phyloP scores from a whole-genome alignment of 2,329 filamentous ascomycete genomes.

The Alternaria conjuncta region DNA sequence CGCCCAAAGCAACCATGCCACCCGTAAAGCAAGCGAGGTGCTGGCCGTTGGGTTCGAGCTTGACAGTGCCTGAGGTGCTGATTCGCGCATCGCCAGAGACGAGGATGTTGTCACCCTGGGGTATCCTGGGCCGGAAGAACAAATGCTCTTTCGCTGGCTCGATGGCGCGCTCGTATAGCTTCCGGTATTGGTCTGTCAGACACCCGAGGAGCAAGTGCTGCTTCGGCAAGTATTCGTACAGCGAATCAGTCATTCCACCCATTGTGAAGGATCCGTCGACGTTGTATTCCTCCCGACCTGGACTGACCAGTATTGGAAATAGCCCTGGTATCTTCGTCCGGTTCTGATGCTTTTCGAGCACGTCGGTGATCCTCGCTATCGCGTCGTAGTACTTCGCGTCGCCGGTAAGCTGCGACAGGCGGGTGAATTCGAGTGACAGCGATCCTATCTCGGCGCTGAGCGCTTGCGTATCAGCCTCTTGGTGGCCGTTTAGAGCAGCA shows the following conservation, averaged over 20 bases:
- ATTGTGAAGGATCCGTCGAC: constrained; percentile 55
- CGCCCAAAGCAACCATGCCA: constrained; percentile 62
- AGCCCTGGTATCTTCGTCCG: constrained; percentile 45
- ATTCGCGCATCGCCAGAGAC: constrained; percentile 66
- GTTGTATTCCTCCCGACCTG: constrained; percentile 36
- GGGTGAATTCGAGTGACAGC: constrained; percentile 49
- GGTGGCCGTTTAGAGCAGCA: constrained; percentile 36
- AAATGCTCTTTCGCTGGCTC: constrained; percentile 74
- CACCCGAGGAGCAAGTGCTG: constrained; percentile 80
- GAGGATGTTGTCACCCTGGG: constrained; percentile 71
- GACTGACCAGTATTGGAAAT: constrained; percentile 46
- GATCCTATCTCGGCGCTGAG: constrained; percentile 49
- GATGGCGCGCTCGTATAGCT: constrained; percentile 72
- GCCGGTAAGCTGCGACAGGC: constrained; percentile 47
- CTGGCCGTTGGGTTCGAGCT: constrained; percentile 53
- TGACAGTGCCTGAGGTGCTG: constrained; percentile 53
- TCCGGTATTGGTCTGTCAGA: constrained; percentile 71
- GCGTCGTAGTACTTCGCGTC: constrained; percentile 50
- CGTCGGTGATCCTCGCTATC: constrained; percentile 44
- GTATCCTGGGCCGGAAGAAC: constrained; percentile 78
- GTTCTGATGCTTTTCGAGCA: constrained; percentile 45
- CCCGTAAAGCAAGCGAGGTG: constrained; percentile 63
- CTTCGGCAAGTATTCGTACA: constrained; percentile 66
- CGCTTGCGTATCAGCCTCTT: constrained; percentile 38
- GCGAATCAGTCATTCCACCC: constrained; percentile 62